phyloP scores from a whole-genome alignment of 805 yeast genomes.

The Ogataea glucozyma region DNA sequence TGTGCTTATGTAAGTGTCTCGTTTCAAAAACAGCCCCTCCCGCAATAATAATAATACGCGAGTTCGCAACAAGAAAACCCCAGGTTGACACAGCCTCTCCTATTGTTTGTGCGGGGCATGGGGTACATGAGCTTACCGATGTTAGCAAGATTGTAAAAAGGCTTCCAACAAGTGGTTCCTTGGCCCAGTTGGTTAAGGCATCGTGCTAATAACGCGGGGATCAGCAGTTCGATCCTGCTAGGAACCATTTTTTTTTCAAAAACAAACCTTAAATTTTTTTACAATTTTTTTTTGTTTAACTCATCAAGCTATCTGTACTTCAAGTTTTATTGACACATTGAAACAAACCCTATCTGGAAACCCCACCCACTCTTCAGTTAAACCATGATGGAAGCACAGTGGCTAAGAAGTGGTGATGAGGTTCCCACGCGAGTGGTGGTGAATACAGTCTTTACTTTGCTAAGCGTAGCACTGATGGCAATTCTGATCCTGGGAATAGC shows the following conservation, averaged over 20 bases:
- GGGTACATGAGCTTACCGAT: neutral
- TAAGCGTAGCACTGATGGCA: slow-evolving; percentile 62
- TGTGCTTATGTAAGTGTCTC: slow-evolving; percentile 1
- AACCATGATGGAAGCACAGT: slow-evolving; percentile 2
- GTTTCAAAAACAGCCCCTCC: slow-evolving; percentile 4
- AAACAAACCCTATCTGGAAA: neutral
- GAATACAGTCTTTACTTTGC: slow-evolving; percentile 41
- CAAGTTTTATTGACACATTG: neutral
- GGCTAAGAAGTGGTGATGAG: neutral
- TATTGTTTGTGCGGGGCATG: neutral
- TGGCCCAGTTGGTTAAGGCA: slow-evolving; percentile 48
- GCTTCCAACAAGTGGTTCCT: slow-evolving; percentile 30
- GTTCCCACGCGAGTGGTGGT: slow-evolving; percentile 5
- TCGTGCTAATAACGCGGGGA: slow-evolving; percentile 51
- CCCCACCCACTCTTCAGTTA: neutral
- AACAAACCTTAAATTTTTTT: neutral
- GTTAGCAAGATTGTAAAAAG: neutral
- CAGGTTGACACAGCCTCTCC: neutral
- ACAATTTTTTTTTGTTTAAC: slow-evolving; percentile 1
- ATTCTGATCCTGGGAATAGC: slow-evolving; percentile 89
- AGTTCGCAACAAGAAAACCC: neutral
- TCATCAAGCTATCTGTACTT: neutral
- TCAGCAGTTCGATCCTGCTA: slow-evolving; percentile 88
- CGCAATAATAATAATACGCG: neutral
- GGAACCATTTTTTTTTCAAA: slow-evolving; percentile 55